Conservation (phyloP, 108 stramenopile species). For the Fragilaria crotonensis region DNA sequence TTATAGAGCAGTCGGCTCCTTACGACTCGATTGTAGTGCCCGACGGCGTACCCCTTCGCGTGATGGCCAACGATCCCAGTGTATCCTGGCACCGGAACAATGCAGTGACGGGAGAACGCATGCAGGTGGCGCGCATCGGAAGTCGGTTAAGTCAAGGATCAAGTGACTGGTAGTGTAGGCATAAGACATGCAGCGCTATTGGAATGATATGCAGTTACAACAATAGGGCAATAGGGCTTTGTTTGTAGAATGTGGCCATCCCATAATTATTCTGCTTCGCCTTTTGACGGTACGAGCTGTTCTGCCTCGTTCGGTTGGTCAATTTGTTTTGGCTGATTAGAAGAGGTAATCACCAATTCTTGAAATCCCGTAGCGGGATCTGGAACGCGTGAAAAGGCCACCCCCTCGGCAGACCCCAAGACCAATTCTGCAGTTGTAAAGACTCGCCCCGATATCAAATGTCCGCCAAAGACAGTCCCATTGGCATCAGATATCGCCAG, state of each 20-base stretch:
- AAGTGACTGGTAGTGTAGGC: slow-evolving; percentile 64
- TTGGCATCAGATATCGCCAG: slow-evolving; percentile 41
- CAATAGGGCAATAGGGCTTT: too few relatives aligned
- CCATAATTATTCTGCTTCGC: too few relatives aligned
- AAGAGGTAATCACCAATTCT: slow-evolving; percentile 35
- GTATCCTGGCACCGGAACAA: slow-evolving; percentile 64
- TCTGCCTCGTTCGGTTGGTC: too few relatives aligned
- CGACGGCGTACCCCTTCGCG: slow-evolving; percentile 50
- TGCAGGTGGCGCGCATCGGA: slow-evolving; percentile 52
- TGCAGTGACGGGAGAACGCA: slow-evolving; percentile 53
- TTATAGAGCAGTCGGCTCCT: slow-evolving; percentile 45
- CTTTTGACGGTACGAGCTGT: too few relatives aligned
- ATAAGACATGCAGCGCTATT: too few relatives aligned
- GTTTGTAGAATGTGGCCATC: too few relatives aligned
- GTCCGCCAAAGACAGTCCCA: slow-evolving; percentile 64
- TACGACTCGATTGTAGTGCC: slow-evolving; percentile 11
- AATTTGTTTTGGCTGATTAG: too few relatives aligned
- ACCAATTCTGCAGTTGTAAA: slow-evolving; percentile 78
- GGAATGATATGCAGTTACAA: too few relatives aligned
- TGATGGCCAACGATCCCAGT: slow-evolving; percentile 48
- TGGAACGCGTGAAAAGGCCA: slow-evolving; percentile 40
- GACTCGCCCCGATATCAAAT: slow-evolving; percentile 57
- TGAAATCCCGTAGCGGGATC: slow-evolving; percentile 61
- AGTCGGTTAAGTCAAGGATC: slow-evolving; percentile 30
- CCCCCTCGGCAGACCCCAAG: slow-evolving; percentile 46